Percentiles rank a stretch among this genome's conserved stretches.
phyloP scores from a whole-genome alignment of 2,329 filamentous ascomycete species.

The Phialemoniopsis sp. region DNA sequence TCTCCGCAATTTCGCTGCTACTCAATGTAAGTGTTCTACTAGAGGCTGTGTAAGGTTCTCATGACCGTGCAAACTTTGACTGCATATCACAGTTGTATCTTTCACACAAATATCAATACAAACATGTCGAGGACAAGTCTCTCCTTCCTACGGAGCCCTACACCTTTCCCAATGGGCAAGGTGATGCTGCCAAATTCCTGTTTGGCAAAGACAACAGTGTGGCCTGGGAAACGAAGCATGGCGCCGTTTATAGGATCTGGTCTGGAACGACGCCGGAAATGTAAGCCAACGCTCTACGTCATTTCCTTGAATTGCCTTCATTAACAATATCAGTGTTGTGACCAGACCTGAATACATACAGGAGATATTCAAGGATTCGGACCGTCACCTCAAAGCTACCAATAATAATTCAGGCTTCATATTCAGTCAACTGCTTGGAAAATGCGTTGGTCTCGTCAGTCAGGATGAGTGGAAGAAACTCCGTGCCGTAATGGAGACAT shows the following conservation, averaged over 20 bases:
- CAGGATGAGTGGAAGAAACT: constrained; percentile 20
- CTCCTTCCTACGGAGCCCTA: no score
- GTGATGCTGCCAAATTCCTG: constrained; percentile 33
- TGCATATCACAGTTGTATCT: no score
- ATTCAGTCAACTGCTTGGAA: constrained; percentile 32
- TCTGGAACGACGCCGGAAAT: constrained; percentile 30
- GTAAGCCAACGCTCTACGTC: constrained; percentile 17
- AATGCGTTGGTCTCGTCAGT: constrained; percentile 36
- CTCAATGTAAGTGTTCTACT: no score
- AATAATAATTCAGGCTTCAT: constrained; percentile 34
- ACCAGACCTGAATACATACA: constrained; percentile 26
- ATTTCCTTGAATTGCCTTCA: no score
- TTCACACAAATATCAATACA: no score
- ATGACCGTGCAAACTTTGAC: no score
- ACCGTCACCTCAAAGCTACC: constrained; percentile 34
- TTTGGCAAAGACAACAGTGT: constrained; percentile 23
- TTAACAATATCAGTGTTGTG: constrained; percentile 22
- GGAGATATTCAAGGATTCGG: constrained; percentile 35
- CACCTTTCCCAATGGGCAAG: constrained; percentile 31
- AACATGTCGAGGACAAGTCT: no score
- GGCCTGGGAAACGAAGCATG: constrained; percentile 24
- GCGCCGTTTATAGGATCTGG: constrained; percentile 32
- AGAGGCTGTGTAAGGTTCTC: no score
- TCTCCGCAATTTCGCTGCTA: no score
- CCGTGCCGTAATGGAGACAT: constrained; percentile 10